phyloP scores from a whole-genome alignment of 495 filamentous ascomycete species.

The Bacidia rubella region DNA sequence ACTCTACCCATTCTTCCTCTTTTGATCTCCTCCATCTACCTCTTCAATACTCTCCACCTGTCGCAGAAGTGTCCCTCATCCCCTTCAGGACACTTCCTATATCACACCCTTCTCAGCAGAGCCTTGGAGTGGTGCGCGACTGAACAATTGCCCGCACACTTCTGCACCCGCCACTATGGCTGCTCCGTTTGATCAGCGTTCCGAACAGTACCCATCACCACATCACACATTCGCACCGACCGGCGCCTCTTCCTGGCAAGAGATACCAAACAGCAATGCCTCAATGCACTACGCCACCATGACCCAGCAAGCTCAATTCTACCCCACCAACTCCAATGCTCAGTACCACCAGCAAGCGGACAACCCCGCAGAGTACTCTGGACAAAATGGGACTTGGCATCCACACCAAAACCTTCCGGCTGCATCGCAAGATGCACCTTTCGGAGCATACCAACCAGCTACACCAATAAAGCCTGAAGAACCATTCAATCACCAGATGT shows the following conservation, averaged over 20 bases:
- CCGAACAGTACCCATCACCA: conserved; percentile 51
- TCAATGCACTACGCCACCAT: conserved; percentile 19
- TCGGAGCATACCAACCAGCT: conserved; percentile 52
- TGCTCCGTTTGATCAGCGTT: conserved; percentile 45
- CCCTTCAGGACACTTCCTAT: neutral
- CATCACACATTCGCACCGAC: conserved; percentile 55
- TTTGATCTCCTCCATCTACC: neutral
- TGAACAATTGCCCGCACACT: neutral
- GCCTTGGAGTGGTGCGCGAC: neutral
- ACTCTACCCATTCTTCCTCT: neutral
- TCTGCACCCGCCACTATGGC: conserved; percentile 44
- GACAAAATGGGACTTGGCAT: conserved; percentile 14
- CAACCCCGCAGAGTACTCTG: conserved; percentile 9
- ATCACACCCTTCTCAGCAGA: too few species aligned
- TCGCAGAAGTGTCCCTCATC: neutral
- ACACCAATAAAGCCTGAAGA: conserved; percentile 30
- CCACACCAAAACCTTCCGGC: conserved; percentile 35
- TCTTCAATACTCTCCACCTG: neutral
- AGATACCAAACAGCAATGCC: conserved; percentile 41
- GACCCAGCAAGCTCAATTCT: conserved; percentile 21
- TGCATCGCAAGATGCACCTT: conserved; percentile 46
- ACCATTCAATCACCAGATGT: conserved; percentile 35
- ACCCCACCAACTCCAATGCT: conserved; percentile 22
- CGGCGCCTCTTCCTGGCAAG: conserved; percentile 62
- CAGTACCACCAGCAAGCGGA: conserved; percentile 12